Conservation (phyloP, 73 alveolate genomes). For the Paramecium biaurelia region DNA sequence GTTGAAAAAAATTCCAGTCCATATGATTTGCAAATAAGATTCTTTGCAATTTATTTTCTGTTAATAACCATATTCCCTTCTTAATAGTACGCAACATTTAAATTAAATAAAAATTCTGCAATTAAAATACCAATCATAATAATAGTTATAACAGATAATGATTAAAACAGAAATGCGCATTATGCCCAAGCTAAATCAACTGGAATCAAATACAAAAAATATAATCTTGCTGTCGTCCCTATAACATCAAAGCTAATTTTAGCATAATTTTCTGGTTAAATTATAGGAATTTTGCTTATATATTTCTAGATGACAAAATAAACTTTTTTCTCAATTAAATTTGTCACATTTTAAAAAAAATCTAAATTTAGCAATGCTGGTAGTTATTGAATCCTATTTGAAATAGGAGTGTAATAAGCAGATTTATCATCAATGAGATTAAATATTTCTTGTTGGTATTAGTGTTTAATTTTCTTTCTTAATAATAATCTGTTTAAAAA, state of each 20-base stretch:
- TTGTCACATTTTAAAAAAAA: background rate
- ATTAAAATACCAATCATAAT: background rate
- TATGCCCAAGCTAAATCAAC: conserved; percentile 41
- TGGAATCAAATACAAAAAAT: conserved; percentile 24
- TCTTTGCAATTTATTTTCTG: background rate
- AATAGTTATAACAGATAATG: background rate
- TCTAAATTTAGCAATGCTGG: background rate
- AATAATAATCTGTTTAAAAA: background rate
- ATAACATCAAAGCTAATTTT: background rate
- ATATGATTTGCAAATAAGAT: background rate
- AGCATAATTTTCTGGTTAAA: background rate
- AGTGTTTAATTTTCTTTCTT: background rate
- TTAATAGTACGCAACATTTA: conserved; percentile 6
- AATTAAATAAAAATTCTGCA: background rate
- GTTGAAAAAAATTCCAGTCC: background rate
- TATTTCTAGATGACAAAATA: background rate
- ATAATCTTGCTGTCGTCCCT: background rate
- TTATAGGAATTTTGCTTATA: background rate
- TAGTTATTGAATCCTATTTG: background rate
- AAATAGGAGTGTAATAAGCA: background rate
- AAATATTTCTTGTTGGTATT: background rate
- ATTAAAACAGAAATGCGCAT: background rate
- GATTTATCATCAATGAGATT: background rate
- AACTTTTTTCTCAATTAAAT: background rate
- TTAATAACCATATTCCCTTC: background rate